Base-by-base conservation (phyloP, 2,329 filamentous ascomycete genomes). In the Cercospora zeae-maydis region DNA sequence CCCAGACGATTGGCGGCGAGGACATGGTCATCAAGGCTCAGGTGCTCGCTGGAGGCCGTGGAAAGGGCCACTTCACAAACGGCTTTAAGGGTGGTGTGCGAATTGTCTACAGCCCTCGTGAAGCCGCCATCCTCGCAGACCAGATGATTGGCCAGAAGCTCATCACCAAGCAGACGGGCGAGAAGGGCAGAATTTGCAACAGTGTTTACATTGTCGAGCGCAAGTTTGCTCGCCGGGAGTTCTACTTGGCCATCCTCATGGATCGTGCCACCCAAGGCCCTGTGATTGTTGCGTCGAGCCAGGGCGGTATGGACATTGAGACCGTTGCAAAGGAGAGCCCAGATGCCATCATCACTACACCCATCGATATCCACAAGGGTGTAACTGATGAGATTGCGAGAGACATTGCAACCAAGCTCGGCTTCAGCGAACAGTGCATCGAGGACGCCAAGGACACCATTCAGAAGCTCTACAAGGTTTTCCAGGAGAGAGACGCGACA, bases 111-210 rank as follows among this genome's bases (percentile, higher is more conserved):
- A 98, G 93, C 65, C 91, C 95, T 64, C 93, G 92, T 74, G 86
- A 88, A 84, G 95, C 95, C 76, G 90, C 92, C 84, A 96, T 98
- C 88, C 96, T 99, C 78, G 93, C 95, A 72, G 86, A 93, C 73
- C 93, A 99, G 84, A 99, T 99, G 95, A 98, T 99, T 80, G 95
- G 95, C 77, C 93, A 99, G 84, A 97, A 97, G 82, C 92, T 99
- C 80, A 87, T 99, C 81, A 99, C 95, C 80, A 99, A 99, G 88
- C 95, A 99, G 85, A 99, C 95, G 63, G 95, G 95, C 78, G 91
- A 93, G 72, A 86, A 81, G 73, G 95, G 95, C 76, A 92, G 95
- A 78, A 87, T 96, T 78, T 99, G 95, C 86, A 98, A 91, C 81
- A 86, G 93, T 68, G 95, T 99, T 77, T 98, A 96, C 84, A 98